Conservation (phyloP, 2,329 filamentous ascomycete genomes). For the Colletotrichum sp. region DNA sequence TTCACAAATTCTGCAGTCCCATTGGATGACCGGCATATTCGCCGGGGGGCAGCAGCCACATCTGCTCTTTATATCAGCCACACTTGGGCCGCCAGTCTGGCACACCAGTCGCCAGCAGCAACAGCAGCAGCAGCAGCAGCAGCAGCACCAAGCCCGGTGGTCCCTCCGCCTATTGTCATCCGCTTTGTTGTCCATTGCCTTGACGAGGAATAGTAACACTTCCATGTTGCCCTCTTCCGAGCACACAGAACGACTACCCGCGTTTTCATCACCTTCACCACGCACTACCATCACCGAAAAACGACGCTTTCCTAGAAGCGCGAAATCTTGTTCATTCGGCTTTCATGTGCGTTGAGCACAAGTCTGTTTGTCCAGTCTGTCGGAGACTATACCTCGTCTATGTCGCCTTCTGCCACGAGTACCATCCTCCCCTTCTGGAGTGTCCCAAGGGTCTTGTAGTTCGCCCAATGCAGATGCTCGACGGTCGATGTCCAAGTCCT, state of each 20-base stretch:
- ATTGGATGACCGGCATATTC: conserved; percentile 9
- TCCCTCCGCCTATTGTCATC: not conserved
- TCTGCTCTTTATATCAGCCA: conserved; percentile 22
- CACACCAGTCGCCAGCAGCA: not conserved
- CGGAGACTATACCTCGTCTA: conserved; percentile 64
- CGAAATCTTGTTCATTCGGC: conserved; percentile 3
- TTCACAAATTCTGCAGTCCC: not conserved
- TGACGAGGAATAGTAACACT: not conserved
- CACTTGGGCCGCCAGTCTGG: conserved; percentile 10
- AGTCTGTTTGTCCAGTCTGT: conserved; percentile 62
- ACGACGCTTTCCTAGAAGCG: not conserved
- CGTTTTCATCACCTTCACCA: not conserved
- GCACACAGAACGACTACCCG: not conserved
- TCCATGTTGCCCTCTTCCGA: conserved; percentile 19
- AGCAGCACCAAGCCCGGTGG: not conserved
- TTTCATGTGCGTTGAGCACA: conserved; percentile 67
- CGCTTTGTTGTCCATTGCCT: not conserved
- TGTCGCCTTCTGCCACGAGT: conserved; percentile 60
- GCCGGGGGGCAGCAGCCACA: conserved; percentile 20
- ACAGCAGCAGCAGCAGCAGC: not conserved
- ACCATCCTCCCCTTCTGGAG: conserved; percentile 50
- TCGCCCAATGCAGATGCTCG: conserved; percentile 50
- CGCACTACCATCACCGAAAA: not conserved
- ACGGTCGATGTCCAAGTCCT: conserved; percentile 62
- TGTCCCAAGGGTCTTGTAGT: conserved; percentile 51